Conservation (phyloP, 495 filamentous ascomycete genomes). For the Aspergillus kassunensis region DNA sequence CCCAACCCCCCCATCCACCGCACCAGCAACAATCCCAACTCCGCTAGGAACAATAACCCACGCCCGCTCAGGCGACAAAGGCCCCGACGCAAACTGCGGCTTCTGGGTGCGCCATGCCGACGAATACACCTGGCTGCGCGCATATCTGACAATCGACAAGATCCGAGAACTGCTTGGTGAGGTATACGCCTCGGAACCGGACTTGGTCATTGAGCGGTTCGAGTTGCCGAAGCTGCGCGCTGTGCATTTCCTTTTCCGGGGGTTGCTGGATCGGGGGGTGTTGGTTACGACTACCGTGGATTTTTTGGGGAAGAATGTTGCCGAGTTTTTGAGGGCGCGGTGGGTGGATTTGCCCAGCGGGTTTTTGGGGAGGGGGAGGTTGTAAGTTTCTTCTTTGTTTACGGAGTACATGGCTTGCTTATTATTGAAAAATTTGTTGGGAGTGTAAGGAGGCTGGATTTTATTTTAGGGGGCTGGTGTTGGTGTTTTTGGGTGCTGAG, state of each 20-base stretch:
- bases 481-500: too few species aligned
- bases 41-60: constrained; percentile 47
- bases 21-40: constrained; percentile 36
- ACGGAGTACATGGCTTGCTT: background rate
- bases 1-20: constrained; percentile 25
- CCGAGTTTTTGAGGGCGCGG: constrained; percentile 47
- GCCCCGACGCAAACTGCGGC: constrained; percentile 50
- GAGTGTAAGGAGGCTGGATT: too few species aligned
- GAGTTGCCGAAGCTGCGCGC: constrained; percentile 40
- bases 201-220: constrained; percentile 48
- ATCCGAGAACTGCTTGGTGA: constrained; percentile 37
- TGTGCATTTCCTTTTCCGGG: constrained; percentile 55
- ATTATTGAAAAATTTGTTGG: too few species aligned
- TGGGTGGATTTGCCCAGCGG: constrained; percentile 47
- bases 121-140: constrained; percentile 50
- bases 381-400: constrained; percentile 15
- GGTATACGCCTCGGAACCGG: constrained; percentile 31
- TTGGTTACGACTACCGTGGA: constrained; percentile 47
- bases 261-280: constrained; percentile 52
- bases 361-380: constrained; percentile 35
- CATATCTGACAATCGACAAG: constrained; percentile 37
- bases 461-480: too few species aligned
- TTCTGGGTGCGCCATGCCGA: constrained; percentile 49
- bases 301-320: constrained; percentile 55
- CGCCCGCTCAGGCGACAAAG: constrained; percentile 52